These are phyloP conservation scores for Forsythia viridissima DNA, from an alignment of 257 asterid species.

Conservation along the genomic window DNA sequence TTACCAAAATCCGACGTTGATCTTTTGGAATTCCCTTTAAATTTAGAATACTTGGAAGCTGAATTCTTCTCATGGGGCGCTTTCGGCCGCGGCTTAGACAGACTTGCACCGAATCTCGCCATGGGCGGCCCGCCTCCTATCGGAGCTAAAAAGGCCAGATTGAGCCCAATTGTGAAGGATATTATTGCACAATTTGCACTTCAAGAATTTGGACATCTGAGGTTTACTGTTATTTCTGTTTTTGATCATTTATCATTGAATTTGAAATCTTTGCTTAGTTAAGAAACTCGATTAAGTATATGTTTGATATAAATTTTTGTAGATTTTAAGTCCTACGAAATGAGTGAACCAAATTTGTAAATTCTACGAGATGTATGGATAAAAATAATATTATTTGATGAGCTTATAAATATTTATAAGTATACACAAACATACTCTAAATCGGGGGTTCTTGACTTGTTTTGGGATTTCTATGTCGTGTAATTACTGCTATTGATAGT, in stretches of 20 bases:
- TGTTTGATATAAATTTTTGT: too few relatives aligned
- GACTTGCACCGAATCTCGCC: conserved; percentile 49
- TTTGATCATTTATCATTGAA: not conserved
- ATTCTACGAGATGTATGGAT: too few relatives aligned
- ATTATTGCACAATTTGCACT: conserved; percentile 70
- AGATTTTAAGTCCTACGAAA: too few relatives aligned
- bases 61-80: conserved; percentile 79
- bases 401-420: too few relatives aligned
- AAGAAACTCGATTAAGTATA: not conserved
- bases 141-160: conserved; percentile 49
- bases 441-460: too few relatives aligned
- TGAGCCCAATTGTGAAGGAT: conserved; percentile 52
- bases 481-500: not conserved
- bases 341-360: too few relatives aligned
- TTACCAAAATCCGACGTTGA: conserved; percentile 48
- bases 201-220: conserved; percentile 89
- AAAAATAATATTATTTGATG: too few relatives aligned
- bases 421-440: too few relatives aligned
- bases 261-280: not conserved
- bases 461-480: too few relatives aligned
- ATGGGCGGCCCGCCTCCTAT: conserved; percentile 67
- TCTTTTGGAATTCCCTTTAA: conserved; percentile 68
- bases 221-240: conserved; percentile 30
- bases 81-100: conserved; percentile 64
- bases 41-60: conserved; percentile 79